Conservation (phyloP, 768 basidiomycete genomes). For the Coprinopsis strossmayeri region DNA sequence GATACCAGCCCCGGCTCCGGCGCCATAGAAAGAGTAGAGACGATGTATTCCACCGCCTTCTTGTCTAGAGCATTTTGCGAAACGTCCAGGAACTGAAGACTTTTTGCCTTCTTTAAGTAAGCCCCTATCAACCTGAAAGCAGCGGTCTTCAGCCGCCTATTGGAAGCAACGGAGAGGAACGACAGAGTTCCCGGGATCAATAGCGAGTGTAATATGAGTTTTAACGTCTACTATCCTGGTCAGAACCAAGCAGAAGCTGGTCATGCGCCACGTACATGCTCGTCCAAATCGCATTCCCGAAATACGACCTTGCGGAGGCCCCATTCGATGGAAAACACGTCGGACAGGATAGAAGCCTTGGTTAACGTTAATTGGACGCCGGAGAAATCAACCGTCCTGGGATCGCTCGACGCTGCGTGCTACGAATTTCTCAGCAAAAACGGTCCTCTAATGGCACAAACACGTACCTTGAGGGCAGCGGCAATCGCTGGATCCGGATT, state of each 20-base stretch:
- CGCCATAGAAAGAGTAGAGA: constrained; percentile 52
- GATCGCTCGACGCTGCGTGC: constrained; percentile 48
- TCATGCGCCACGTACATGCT: constrained; percentile 46
- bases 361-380: constrained; percentile 66
- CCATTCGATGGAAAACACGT: constrained; percentile 91
- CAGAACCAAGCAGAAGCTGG: neutral
- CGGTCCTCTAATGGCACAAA: neutral
- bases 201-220: constrained; percentile 85
- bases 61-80: constrained; percentile 85
- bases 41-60: constrained; percentile 76
- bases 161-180: constrained; percentile 82
- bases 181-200: constrained; percentile 77
- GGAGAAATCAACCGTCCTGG: constrained; percentile 75
- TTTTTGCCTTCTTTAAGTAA: constrained; percentile 72
- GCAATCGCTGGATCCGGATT: constrained; percentile 57
- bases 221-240: constrained; percentile 50
- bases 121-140: constrained; percentile 79
- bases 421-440: constrained; percentile 17
- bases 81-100: constrained; percentile 81
- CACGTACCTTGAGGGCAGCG: constrained; percentile 61
- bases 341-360: constrained; percentile 76
- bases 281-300: constrained; percentile 83
- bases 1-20: constrained; percentile 62
- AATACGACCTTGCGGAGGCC: constrained; percentile 81
- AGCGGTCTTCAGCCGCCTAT: constrained; percentile 66